Conservation (phyloP, 371 early-diverging fungal genomes). For the Vittaforma corneae region DNA sequence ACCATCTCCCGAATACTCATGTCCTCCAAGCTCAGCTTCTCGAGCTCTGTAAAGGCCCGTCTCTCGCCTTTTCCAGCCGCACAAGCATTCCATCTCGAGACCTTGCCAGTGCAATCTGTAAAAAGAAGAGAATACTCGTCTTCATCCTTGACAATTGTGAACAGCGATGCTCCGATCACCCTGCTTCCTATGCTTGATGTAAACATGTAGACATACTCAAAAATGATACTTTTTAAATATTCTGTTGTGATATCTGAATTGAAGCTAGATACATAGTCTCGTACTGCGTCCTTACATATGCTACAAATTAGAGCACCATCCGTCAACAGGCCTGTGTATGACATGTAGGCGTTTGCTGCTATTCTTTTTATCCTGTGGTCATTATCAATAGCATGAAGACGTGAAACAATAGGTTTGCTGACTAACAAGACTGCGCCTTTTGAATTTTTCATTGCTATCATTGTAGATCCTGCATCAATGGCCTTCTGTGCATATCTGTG, state of each 20-base stretch:
- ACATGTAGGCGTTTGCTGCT: constrained; percentile 80
- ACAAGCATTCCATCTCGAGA: constrained; percentile 37
- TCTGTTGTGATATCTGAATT: constrained; percentile 19
- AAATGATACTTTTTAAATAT: constrained; percentile 27
- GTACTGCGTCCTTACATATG: constrained; percentile 15
- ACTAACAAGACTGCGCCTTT: constrained; percentile 93
- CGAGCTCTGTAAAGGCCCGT: constrained; percentile 58
- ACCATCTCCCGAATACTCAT: constrained; percentile 44
- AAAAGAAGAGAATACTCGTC: constrained; percentile 32
- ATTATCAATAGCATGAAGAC: constrained; percentile 75
- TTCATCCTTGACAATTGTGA: constrained; percentile 17
- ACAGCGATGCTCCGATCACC: constrained; percentile 53
- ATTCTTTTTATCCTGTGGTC: constrained; percentile 75
- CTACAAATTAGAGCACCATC: constrained; percentile 35
- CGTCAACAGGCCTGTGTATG: constrained; percentile 92
- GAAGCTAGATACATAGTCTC: constrained; percentile 15
- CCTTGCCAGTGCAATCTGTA: constrained; percentile 47
- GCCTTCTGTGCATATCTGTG: constrained; percentile 93
- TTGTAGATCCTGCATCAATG: constrained; percentile 80
- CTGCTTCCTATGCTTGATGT: constrained; percentile 37
- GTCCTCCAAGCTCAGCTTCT: constrained; percentile 50
- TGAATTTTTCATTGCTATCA: constrained; percentile 88
- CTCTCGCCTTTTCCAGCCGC: constrained; percentile 54
- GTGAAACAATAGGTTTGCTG: constrained; percentile 80
- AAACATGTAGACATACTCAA: constrained; percentile 38